Conservation (phyloP, 2,329 filamentous ascomycete genomes). For the Cytospora leucostoma region DNA sequence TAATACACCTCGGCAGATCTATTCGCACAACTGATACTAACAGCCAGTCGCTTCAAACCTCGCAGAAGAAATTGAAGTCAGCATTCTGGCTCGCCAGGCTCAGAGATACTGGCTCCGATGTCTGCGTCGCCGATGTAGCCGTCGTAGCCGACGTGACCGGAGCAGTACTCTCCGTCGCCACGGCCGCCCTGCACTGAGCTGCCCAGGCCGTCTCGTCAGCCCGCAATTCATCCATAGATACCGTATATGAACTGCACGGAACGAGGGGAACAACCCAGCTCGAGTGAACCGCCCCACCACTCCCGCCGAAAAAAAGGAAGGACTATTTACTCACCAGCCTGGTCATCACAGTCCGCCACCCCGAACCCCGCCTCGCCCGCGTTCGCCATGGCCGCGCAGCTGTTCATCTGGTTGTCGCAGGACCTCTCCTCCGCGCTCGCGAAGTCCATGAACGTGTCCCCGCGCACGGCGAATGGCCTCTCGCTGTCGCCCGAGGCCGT, state of each 20-base stretch:
- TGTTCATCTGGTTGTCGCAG: constrained; percentile 53
- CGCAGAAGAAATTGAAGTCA: constrained; percentile 50
- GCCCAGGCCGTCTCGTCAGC: constrained; percentile 4
- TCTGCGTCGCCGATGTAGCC: constrained; percentile 19
- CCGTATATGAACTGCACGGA: neutral
- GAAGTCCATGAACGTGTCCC: constrained; percentile 50
- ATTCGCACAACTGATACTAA: neutral
- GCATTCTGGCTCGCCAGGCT: constrained; percentile 43
- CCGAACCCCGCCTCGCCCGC: constrained; percentile 36
- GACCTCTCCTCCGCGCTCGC: constrained; percentile 44
- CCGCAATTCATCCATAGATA: neutral
- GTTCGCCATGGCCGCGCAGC: constrained; percentile 47
- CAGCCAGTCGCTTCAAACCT: constrained; percentile 4
- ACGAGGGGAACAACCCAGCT: no score
- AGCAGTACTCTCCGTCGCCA: constrained; percentile 2
- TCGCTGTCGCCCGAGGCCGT: constrained; percentile 42
- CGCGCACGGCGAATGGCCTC: constrained; percentile 46
- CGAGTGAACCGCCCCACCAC: neutral
- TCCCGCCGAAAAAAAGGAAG: neutral
- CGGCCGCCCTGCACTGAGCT: constrained; percentile 43
- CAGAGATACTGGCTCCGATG: constrained; percentile 34
- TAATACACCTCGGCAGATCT: neutral
- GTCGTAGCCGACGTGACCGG: constrained; percentile 20
- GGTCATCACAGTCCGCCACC: constrained; percentile 49
- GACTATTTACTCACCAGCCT: constrained; percentile 41